Percentiles rank a stretch among this genome's conserved stretches.
These are phyloP conservation scores for Leishmania arabica DNA, from an alignment of 208 protist species.

Conservation along the genomic window DNA sequence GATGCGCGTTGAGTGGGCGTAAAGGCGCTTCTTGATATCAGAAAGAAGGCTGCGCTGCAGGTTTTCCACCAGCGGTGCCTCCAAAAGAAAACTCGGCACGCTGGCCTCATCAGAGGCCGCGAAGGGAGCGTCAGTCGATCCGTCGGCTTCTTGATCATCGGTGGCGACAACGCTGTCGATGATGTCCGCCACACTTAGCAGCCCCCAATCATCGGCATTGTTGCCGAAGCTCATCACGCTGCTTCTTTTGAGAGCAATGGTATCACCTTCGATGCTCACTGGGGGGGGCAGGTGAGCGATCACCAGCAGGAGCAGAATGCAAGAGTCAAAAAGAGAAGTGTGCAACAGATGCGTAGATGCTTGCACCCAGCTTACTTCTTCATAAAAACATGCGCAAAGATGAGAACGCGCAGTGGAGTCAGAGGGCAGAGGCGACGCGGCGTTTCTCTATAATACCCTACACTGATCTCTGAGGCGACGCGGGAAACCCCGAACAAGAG, in stretches of 20 bases:
- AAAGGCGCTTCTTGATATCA: not conserved
- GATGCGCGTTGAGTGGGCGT: not conserved
- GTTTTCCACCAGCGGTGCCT: not conserved
- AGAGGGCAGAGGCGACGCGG: not conserved
- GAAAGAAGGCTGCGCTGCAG: constrained; percentile 9
- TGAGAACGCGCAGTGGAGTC: not conserved
- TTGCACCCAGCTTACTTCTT: not conserved
- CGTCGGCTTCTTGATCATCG: constrained; percentile 18
- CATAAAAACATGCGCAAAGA: not conserved
- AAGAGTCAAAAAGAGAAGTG: not conserved
- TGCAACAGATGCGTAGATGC: not conserved
- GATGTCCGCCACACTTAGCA: constrained; percentile 75
- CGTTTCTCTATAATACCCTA: not conserved
- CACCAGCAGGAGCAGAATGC: not conserved
- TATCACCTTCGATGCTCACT: not conserved
- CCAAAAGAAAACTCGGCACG: constrained; percentile 19
- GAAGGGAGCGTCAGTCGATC: not conserved
- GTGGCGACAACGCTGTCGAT: constrained; percentile 33
- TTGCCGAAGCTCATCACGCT: constrained; percentile 13
- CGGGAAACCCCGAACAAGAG: not conserved
- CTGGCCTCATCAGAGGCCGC: constrained; percentile 5
- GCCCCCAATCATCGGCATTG: constrained; percentile 60
- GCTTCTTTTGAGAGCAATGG: not conserved
- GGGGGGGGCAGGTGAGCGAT: not conserved
- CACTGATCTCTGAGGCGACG: not conserved